Percentiles rank a stretch among this genome's conserved stretches.
Conservation (phyloP, 257 asterid genomes). For the Dorcoceras hygrometricum region DNA sequence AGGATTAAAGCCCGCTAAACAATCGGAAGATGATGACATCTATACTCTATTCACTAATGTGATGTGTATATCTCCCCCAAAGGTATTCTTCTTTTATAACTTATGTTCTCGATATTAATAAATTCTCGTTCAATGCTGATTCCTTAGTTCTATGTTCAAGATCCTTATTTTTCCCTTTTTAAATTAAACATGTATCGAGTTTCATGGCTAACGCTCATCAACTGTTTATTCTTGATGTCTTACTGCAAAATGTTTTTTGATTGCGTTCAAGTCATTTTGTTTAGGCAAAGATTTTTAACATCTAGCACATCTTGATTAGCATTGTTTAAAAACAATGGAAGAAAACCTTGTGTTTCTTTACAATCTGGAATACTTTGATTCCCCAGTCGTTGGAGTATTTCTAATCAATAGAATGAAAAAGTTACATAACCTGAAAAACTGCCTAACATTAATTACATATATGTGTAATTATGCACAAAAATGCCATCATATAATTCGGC, state of each 20-base stretch:
- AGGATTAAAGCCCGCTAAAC: constrained; percentile 61
- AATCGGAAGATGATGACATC: constrained; percentile 61
- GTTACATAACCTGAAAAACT: background rate
- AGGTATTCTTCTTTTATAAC: constrained; percentile 43
- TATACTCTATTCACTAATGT: constrained; percentile 72
- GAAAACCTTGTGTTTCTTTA: background rate
- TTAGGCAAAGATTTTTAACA: background rate
- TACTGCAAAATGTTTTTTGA: background rate
- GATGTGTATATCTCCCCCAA: constrained; percentile 65
- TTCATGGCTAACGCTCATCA: background rate
- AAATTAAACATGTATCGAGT: constrained; percentile 17
- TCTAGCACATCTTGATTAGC: constrained; percentile 4
- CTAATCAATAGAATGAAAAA: constrained; percentile 8
- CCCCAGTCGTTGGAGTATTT: constrained; percentile 10
- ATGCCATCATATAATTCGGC: constrained; percentile 3
- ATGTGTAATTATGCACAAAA: background rate
- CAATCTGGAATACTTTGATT: constrained; percentile 8
- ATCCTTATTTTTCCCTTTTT: background rate
- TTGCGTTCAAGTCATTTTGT: constrained; percentile 10
- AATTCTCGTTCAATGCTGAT: constrained; percentile 6
- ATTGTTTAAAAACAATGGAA: background rate
- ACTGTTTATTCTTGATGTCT: constrained; percentile 4
- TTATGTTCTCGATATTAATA: background rate
- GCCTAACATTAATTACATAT: background rate
- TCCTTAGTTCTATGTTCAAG: constrained; percentile 14